Evolutionary conservation across 805 yeast genomes (phyloP).

Genomic region (Candida ulmi): DNA sequence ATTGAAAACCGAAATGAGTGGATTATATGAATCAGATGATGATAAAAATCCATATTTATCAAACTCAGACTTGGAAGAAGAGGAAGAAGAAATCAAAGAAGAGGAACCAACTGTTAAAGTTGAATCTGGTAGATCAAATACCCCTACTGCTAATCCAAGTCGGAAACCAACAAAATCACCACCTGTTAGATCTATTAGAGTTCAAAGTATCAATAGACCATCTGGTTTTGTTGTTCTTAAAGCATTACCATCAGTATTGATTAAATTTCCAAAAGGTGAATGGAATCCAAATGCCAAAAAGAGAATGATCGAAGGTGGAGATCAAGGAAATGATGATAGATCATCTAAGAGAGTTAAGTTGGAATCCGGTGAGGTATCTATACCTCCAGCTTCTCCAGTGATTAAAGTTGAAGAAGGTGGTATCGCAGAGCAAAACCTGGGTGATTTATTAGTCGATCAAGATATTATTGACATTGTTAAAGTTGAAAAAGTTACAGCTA

Average conservation of each 20-base stretch:
- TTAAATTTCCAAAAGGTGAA: constrained; percentile 69
- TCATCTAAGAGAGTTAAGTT: constrained; percentile 35
- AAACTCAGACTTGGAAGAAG: constrained; percentile 60
- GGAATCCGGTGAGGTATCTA: constrained; percentile 22
- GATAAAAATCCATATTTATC: constrained; percentile 80
- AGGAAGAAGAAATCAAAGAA: constrained; percentile 33
- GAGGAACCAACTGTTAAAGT: constrained; percentile 28
- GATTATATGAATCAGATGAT: constrained; percentile 68
- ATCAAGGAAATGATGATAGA: constrained; percentile 15
- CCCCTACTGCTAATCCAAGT: constrained; percentile 15
- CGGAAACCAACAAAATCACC: constrained; percentile 18
- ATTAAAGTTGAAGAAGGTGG: constrained; percentile 9
- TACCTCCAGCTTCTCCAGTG: background rate
- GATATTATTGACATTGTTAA: constrained; percentile 65
- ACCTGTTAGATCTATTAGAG: constrained; percentile 27
- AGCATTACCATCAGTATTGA: constrained; percentile 55
- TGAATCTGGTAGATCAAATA: constrained; percentile 24
- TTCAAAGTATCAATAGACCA: constrained; percentile 41
- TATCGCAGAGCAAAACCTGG: constrained; percentile 6
- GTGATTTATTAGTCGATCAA: constrained; percentile 52
- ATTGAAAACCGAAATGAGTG: constrained; percentile 79
- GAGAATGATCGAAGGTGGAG: constrained; percentile 25
- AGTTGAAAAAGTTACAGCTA: constrained; percentile 42
- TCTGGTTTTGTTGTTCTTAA: constrained; percentile 56
- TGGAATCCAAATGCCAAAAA: constrained; percentile 67